A percentile compares a stretch with the other conserved stretches of the same genome.
These are phyloP conservation scores for Pilobolus umbonatus DNA, from an alignment of 192 early-diverging fungal genomes.

Conservation along the genomic window DNA sequence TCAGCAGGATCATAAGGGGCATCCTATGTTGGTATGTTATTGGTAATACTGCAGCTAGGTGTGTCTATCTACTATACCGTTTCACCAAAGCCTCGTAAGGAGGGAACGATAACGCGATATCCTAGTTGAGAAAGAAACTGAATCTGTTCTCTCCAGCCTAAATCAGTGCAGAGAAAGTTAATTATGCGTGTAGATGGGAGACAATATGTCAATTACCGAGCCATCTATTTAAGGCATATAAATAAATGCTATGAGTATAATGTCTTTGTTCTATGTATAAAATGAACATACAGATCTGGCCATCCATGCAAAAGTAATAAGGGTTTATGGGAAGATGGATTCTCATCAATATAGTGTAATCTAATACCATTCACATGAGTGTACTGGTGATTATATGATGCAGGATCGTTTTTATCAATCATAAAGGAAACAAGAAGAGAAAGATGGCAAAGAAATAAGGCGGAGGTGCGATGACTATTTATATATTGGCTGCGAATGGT, in stretches of 20 bases:
- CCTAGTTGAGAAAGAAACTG: slow-evolving; percentile 46
- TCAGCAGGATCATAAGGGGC: slow-evolving; percentile 9
- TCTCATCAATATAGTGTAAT: slow-evolving; percentile 36
- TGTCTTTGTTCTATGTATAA: not conserved
- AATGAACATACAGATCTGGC: slow-evolving; percentile 30
- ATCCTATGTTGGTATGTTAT: slow-evolving; percentile 13
- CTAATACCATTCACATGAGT: slow-evolving; percentile 30
- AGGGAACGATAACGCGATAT: slow-evolving; percentile 53
- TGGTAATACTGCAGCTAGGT: too few relatives aligned
- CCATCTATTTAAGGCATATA: slow-evolving; percentile 4
- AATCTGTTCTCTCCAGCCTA: slow-evolving; percentile 44
- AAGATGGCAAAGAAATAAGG: not conserved
- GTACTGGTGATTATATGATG: slow-evolving; percentile 24
- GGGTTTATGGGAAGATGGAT: slow-evolving; percentile 9
- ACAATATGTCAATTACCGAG: slow-evolving; percentile 14
- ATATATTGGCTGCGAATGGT: too few relatives aligned
- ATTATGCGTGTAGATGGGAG: not conserved
- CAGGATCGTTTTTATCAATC: slow-evolving; percentile 24
- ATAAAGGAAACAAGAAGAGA: slow-evolving; percentile 14
- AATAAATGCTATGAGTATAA: not conserved
- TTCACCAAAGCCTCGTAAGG: slow-evolving; percentile 50
- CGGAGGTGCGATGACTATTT: too few relatives aligned
- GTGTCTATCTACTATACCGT: too few relatives aligned
- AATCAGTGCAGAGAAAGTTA: not conserved
- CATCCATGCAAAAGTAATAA: slow-evolving; percentile 35